These are phyloP conservation scores for Pelargonium nanum DNA, from an alignment of 345 rosid species.

Conservation along the genomic window DNA sequence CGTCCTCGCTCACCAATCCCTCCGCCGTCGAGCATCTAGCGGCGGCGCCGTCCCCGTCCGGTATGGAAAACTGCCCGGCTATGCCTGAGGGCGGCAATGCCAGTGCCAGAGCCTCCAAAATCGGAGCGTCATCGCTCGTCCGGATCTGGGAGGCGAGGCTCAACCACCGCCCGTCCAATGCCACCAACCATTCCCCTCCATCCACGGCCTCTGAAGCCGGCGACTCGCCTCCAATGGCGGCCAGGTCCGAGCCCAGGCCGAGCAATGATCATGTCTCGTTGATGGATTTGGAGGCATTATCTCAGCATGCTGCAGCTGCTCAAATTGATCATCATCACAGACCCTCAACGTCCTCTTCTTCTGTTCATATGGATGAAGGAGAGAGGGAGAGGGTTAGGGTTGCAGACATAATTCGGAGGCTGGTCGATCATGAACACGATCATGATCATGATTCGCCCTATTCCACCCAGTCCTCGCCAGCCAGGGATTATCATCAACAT, in stretches of 20 bases:
- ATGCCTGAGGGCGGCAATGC: conserved; percentile 12
- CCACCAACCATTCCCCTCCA: conserved; percentile 19
- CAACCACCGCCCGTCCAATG: conserved; percentile 21
- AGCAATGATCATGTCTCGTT: background rate
- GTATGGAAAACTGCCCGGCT: background rate
- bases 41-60: conserved; percentile 10
- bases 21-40: conserved; percentile 6
- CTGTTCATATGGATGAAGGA: background rate
- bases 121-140: conserved; percentile 74
- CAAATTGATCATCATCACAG: conserved; percentile 14
- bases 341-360: too few relatives aligned
- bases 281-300: background rate
- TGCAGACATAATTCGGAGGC: conserved; percentile 53
- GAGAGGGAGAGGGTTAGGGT: conserved; percentile 43
- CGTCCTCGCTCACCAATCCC: background rate
- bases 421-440: conserved; percentile 21
- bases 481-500: too few relatives aligned
- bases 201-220: conserved; percentile 1
- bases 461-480: too few relatives aligned
- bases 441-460: conserved; percentile 22
- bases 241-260: background rate
- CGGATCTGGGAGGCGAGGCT: conserved; percentile 89
- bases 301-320: background rate
- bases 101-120: conserved; percentile 7
- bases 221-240: too few relatives aligned